These are phyloP conservation scores for Mycena venus DNA, from an alignment of 768 basidiomycete species.

Conservation along the genomic window DNA sequence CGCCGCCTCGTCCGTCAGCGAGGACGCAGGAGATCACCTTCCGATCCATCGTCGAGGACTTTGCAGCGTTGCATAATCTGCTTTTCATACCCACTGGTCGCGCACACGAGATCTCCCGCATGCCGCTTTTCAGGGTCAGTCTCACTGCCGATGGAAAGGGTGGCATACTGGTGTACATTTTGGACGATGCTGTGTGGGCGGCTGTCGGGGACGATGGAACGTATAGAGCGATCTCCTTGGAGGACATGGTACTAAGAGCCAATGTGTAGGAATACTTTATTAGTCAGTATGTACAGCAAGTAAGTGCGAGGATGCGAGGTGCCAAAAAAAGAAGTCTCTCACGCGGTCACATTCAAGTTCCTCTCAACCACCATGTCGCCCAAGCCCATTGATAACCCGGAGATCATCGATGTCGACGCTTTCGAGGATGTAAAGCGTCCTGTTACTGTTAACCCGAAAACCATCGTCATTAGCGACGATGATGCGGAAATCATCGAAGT, in stretches of 20 bases:
- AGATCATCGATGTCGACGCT: not conserved
- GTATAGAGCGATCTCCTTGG: conserved; percentile 84
- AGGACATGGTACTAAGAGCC: conserved; percentile 88
- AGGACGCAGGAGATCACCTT: conserved; percentile 90
- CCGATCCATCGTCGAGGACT: conserved; percentile 93
- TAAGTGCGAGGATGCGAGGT: too few species aligned
- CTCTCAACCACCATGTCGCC: too few species aligned
- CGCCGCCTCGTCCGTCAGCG: conserved; percentile 56
- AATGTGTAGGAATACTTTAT: conserved; percentile 28
- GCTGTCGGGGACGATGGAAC: conserved; percentile 67
- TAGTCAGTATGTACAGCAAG: too few species aligned
- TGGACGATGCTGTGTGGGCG: conserved; percentile 96
- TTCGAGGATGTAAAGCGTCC: not conserved
- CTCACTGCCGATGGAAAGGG: conserved; percentile 84
- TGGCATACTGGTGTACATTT: conserved; percentile 89
- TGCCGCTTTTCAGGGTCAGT: conserved; percentile 91
- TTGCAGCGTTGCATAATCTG: conserved; percentile 86
- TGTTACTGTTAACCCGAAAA: not conserved
- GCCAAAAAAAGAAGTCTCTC: too few species aligned
- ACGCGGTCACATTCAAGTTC: too few species aligned
- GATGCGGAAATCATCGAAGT: conserved; percentile 1
- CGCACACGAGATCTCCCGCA: conserved; percentile 86
- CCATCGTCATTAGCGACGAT: conserved; percentile 29
- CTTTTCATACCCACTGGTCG: conserved; percentile 91
- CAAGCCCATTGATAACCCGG: too few species aligned